phyloP scores from a whole-genome alignment of 192 early-diverging fungal genomes.

The Linnemannia zychae region DNA sequence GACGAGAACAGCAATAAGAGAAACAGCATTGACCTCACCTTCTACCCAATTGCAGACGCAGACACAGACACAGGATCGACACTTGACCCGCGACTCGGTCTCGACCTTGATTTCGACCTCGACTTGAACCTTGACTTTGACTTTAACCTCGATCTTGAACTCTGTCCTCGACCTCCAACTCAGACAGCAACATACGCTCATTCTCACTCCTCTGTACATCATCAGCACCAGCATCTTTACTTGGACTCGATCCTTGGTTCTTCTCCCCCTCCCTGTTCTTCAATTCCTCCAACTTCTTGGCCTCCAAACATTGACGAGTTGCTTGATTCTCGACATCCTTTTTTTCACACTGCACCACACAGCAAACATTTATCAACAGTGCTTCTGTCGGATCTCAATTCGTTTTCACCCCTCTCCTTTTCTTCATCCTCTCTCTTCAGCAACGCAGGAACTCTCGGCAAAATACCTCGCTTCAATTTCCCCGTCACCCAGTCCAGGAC shows the following conservation, averaged over 20 bases:
- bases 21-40: not conserved
- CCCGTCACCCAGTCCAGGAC: not conserved
- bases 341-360: not conserved
- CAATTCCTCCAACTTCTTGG: too few relatives aligned
- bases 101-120: slow-evolving; percentile 4
- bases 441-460: not conserved
- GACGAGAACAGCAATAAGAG: not conserved
- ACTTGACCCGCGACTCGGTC: not conserved
- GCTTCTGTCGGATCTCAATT: not conserved
- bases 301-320: not conserved
- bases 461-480: slow-evolving; percentile 6
- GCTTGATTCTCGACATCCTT: not conserved
- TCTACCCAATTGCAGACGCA: not conserved
- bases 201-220: not conserved
- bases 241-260: not conserved
- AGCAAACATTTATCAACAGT: not conserved
- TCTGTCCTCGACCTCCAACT: not conserved
- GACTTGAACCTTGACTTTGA: slow-evolving; percentile 6
- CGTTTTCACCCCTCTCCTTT: not conserved
- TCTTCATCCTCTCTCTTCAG: not conserved
- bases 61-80: not conserved
- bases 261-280: not conserved
- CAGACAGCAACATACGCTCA: not conserved
- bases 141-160: slow-evolving; percentile 1
- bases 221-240: not conserved